Conservation (phyloP, 495 filamentous ascomycete genomes). For the Penicillium argentinense region DNA sequence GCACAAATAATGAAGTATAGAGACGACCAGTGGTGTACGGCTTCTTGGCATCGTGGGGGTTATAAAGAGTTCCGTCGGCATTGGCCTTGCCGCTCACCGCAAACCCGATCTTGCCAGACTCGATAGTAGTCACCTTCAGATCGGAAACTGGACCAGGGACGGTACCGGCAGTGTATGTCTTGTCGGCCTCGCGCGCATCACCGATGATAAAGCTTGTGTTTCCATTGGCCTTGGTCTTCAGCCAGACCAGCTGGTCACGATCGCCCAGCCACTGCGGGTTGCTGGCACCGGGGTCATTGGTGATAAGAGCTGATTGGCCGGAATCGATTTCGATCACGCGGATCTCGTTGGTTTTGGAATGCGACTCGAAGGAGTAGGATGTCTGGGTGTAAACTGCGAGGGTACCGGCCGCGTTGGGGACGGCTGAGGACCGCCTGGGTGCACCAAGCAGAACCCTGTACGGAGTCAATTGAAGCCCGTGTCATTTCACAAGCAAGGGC, state of each 20-base stretch:
- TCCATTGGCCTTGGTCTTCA: conserved; percentile 65
- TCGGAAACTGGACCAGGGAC: conserved; percentile 72
- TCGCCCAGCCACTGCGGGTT: conserved; percentile 77
- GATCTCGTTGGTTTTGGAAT: conserved; percentile 73
- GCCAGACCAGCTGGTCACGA: conserved; percentile 60
- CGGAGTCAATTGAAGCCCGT: background rate
- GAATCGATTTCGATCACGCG: conserved; percentile 69
- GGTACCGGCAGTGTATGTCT: conserved; percentile 59
- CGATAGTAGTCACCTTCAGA: conserved; percentile 65
- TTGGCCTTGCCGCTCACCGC: conserved; percentile 62
- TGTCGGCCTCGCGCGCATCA: conserved; percentile 54
- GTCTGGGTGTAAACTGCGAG: conserved; percentile 71
- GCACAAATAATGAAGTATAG: conserved; percentile 57
- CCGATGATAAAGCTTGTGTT: conserved; percentile 63
- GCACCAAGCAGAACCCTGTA: conserved; percentile 73
- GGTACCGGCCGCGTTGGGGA: conserved; percentile 71
- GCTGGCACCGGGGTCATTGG: conserved; percentile 59
- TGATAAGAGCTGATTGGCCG: conserved; percentile 65
- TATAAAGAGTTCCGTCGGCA: conserved; percentile 56
- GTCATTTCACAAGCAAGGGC: conserved; percentile 9
- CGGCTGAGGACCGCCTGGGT: conserved; percentile 72
- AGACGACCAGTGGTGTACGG: conserved; percentile 50
- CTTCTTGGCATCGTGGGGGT: conserved; percentile 54
- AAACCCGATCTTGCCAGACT: conserved; percentile 65
- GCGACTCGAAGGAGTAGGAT: conserved; percentile 80